Evolutionary conservation across 2,329 filamentous ascomycete species (phyloP).

Genomic region (Aschersonia sp.): DNA sequence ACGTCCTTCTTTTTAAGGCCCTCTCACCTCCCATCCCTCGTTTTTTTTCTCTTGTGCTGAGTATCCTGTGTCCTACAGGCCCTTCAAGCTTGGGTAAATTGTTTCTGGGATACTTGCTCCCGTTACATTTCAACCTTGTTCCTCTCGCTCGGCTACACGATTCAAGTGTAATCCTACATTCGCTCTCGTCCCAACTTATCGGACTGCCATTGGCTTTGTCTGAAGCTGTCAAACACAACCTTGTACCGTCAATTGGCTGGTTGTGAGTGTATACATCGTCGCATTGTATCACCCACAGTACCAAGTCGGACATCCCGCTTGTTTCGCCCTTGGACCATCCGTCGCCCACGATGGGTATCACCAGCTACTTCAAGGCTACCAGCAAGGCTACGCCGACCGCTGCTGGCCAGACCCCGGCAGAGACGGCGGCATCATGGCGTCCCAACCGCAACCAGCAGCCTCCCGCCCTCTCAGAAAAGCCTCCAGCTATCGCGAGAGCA

Average conservation of each 20-base stretch:
- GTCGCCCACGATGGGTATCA: constrained; percentile 39
- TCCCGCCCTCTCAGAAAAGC: constrained; percentile 22
- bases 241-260: background rate
- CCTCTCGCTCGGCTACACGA: background rate
- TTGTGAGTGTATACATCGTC: too few species aligned
- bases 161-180: background rate
- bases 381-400: constrained; percentile 9
- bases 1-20: background rate
- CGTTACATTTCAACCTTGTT: background rate
- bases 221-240: background rate
- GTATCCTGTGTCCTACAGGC: background rate
- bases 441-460: constrained; percentile 10
- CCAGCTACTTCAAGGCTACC: constrained; percentile 44
- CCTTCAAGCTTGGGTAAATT: background rate
- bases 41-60: background rate
- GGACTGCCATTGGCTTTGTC: background rate
- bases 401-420: constrained; percentile 5
- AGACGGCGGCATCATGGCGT: constrained; percentile 7
- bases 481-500: constrained; percentile 10
- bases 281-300: too few species aligned
- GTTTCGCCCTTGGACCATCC: background rate
- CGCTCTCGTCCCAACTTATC: background rate
- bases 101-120: background rate
- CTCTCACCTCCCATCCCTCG: background rate
- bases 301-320: background rate